These are phyloP conservation scores for Fusarium albosuccineum DNA, from an alignment of 2,329 filamentous ascomycete species.

Conservation along the genomic window DNA sequence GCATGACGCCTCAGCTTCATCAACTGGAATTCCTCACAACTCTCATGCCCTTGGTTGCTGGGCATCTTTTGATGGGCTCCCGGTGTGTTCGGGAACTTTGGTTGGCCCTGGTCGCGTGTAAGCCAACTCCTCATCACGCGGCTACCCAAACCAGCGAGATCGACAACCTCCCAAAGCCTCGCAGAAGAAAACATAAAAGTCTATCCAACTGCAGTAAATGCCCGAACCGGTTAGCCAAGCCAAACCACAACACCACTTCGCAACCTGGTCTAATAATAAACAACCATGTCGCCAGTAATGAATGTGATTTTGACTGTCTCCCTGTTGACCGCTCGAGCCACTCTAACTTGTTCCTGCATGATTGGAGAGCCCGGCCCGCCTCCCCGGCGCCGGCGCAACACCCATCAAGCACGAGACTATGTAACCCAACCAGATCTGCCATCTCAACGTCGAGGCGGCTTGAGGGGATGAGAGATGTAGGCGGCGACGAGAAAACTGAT, in stretches of 20 bases:
- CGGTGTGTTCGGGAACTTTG: neutral
- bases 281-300: neutral
- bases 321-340: conserved; percentile 13
- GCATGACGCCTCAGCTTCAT: neutral
- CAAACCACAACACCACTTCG: neutral
- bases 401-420: neutral
- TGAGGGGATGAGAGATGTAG: neutral
- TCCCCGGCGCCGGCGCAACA: conserved; percentile 13
- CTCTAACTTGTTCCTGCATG: conserved; percentile 40
- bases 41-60: neutral
- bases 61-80: neutral
- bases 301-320: conserved; percentile 16
- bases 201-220: conserved; percentile 1
- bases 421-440: conserved; percentile 8
- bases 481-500: neutral
- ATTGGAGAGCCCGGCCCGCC: neutral
- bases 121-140: neutral
- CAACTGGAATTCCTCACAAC: neutral
- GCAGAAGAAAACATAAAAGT: conserved; percentile 15
- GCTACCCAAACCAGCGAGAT: neutral
- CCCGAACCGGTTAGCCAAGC: conserved; percentile 5
- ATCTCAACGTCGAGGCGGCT: neutral
- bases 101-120: neutral
- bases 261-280: conserved; percentile 6
- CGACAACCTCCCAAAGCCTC: neutral